A percentile compares a stretch with the other conserved stretches of the same genome.
These are phyloP conservation scores for Sedum album DNA, from an alignment of 164 flowering plant species.

Conservation along the genomic window DNA sequence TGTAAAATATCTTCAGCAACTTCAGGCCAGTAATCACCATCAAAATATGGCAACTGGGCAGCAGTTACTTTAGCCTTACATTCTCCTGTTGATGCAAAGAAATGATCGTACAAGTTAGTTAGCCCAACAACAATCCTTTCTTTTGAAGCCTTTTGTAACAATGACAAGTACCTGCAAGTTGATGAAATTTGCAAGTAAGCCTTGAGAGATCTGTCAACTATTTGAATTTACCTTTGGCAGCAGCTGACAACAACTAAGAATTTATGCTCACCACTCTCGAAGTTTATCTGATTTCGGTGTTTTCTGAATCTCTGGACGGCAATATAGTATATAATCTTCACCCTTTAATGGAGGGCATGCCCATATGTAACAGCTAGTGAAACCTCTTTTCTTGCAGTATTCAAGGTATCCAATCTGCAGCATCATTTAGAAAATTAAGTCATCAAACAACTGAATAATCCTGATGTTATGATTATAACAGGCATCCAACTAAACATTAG, in stretches of 20 bases:
- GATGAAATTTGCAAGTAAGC: not conserved
- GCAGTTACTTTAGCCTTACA: slow-evolving; percentile 44
- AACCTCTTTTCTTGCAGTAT: slow-evolving; percentile 57
- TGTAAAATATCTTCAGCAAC: slow-evolving; percentile 35
- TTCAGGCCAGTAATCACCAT: slow-evolving; percentile 55
- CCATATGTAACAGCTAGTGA: slow-evolving; percentile 51
- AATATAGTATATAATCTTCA: slow-evolving; percentile 51
- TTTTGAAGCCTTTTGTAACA: slow-evolving; percentile 43
- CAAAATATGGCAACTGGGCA: slow-evolving; percentile 64
- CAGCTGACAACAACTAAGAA: not conserved
- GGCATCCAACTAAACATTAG: not conserved
- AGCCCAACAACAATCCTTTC: slow-evolving; percentile 34
- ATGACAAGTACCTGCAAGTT: slow-evolving; percentile 43
- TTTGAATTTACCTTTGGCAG: too few relatives aligned
- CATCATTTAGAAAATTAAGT: not conserved
- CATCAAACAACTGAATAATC: not conserved
- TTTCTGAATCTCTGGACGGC: slow-evolving; percentile 50
- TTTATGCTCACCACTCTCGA: slow-evolving; percentile 28
- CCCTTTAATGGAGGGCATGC: slow-evolving; percentile 59
- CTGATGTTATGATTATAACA: not conserved
- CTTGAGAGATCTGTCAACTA: slow-evolving; percentile 5
- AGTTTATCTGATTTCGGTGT: slow-evolving; percentile 41
- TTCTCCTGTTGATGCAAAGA: slow-evolving; percentile 31
- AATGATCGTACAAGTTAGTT: slow-evolving; percentile 47
- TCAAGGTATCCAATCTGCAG: slow-evolving; percentile 53